Base-by-base conservation (phyloP, 306 rosid species). In the Fragaria ananassa region DNA sequence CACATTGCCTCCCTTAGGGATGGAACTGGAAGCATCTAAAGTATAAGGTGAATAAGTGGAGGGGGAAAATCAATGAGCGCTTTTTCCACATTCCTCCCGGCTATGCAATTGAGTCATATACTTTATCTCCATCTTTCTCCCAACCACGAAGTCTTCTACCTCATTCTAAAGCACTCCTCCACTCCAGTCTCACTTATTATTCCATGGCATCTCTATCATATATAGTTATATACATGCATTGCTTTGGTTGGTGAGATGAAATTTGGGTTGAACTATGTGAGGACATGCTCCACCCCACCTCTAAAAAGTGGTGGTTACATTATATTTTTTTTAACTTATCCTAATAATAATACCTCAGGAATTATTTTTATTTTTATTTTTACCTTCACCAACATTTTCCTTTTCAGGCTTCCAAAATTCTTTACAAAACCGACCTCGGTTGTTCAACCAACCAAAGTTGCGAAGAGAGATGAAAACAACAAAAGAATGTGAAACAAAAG, bases 361-460 rank as follows among this genome's bases (percentile, higher is more conserved):
- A n/a, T n/a, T n/a, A n/a, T 29, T 29, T 29, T 29, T 29, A 1
- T 27, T 25, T 25, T 25, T 27, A 1, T 27, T 27, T 27, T 27
- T 27, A 51, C 76, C 68, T 74, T 45, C 81, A 70, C 65, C 87
- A 68, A 49, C 66, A 54, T 61, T 42, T 54, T 54, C 13, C 23
- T 34, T 56, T 70, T 66, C 31, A 47, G 60, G 2, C 73, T 73
- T 56, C 23, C 78, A 78, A 69, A 79, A 27, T 6, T 78, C 58
- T 74, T 78, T 53, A 25, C 58, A 75, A 79, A 68, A 84, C 82
- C 75, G 80, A 64, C 76, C 69, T 68, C 62, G 74, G 88, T 75
- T 23, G 53, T 68, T 80, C 57, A 78, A 76, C 67, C 75, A 49
- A 62, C 60, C 75, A 23, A 35, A 56, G 71, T 71, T 44, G 37